These are phyloP conservation scores for Ustilago esculenta DNA, from an alignment of 1,284 basidiomycete genomes.

Conservation along the genomic window DNA sequence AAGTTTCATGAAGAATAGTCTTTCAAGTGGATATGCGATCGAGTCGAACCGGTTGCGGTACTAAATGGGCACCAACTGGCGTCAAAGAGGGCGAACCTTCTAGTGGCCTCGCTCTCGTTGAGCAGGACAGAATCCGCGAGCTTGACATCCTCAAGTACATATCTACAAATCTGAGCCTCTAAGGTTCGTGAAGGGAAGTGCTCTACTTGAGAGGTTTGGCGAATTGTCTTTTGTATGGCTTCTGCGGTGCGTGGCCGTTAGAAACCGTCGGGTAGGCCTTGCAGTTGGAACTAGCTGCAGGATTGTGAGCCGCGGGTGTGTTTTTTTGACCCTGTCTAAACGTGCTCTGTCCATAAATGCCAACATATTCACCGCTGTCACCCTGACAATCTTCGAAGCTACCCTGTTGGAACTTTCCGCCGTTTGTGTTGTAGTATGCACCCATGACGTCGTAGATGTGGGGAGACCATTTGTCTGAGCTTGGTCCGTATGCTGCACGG, in stretches of 20 bases:
- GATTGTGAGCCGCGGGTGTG: constrained; percentile 35
- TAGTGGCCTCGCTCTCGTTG: no score
- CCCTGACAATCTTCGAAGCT: constrained; percentile 50
- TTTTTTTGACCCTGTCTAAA: constrained; percentile 46
- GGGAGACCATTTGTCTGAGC: constrained; percentile 43
- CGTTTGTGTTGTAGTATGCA: constrained; percentile 30
- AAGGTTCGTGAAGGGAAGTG: no score
- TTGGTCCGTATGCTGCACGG: constrained; percentile 47
- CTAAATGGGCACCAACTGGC: no score
- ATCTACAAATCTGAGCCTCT: no score
- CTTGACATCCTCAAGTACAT: neutral
- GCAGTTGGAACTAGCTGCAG: constrained; percentile 37
- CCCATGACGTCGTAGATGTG: constrained; percentile 58
- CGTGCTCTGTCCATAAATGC: constrained; percentile 33
- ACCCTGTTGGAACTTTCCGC: constrained; percentile 41
- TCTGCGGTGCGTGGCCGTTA: constrained; percentile 23
- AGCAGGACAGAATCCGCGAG: no score
- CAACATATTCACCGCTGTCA: constrained; percentile 37
- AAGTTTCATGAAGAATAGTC: no score
- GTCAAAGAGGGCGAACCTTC: no score
- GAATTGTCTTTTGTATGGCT: constrained; percentile 34
- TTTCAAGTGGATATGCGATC: no score
- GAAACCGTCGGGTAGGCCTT: constrained; percentile 19
- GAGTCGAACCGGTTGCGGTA: no score
- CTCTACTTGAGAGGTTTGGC: constrained; percentile 14